phyloP scores from a whole-genome alignment of 179 eudicot species.

The Beta lomatogona region DNA sequence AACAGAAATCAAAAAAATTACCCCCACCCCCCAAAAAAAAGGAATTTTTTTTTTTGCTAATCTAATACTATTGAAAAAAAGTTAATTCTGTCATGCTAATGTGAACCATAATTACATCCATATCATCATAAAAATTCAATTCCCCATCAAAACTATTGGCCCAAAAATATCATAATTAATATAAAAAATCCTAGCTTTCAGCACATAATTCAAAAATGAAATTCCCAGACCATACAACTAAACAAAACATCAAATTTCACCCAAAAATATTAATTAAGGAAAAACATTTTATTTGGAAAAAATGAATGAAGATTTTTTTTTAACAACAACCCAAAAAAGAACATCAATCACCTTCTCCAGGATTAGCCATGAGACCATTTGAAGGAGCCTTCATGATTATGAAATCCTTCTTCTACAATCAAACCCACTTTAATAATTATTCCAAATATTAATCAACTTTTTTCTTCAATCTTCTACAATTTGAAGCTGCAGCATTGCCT shows the following conservation, averaged over 20 bases:
- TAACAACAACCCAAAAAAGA: not conserved
- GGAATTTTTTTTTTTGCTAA: not conserved
- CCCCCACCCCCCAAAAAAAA: not conserved
- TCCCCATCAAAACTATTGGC: not conserved
- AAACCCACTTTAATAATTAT: conserved; percentile 13
- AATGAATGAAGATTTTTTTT: not conserved
- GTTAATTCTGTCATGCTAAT: not conserved
- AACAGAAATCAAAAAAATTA: not conserved
- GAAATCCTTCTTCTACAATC: not conserved
- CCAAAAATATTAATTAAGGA: too few relatives aligned
- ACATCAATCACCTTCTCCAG: conserved; percentile 58
- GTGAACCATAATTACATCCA: not conserved
- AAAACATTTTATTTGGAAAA: not conserved
- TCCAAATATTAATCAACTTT: not conserved
- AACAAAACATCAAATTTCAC: not conserved
- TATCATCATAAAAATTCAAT: conserved; percentile 7
- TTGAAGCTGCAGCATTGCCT: conserved; percentile 4
- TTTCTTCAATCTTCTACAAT: not conserved
- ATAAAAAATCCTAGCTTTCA: not conserved
- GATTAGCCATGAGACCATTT: conserved; percentile 56
- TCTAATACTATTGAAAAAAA: not conserved
- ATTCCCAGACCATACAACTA: not conserved
- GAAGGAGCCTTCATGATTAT: conserved; percentile 65
- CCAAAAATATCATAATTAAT: not conserved
- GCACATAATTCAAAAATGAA: not conserved